phyloP scores from a whole-genome alignment of 164 flowering plant species.

The Malania oleifera region DNA sequence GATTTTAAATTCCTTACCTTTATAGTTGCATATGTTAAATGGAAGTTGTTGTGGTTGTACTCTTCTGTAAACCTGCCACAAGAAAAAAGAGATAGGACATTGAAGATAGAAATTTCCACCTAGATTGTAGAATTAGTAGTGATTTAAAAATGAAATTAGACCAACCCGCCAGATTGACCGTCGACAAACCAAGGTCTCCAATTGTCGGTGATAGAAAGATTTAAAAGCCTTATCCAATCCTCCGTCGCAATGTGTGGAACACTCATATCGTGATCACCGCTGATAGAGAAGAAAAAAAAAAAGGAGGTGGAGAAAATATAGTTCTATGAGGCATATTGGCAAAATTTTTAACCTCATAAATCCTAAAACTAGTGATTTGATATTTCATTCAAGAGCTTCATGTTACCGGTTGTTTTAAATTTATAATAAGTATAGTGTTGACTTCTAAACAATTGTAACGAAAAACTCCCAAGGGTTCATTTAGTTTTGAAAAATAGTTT shows the following conservation, averaged over 20 bases:
- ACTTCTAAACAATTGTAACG: too few relatives aligned
- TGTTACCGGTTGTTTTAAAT: too few relatives aligned
- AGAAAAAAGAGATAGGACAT: not conserved
- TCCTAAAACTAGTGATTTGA: too few relatives aligned
- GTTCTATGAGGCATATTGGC: too few relatives aligned
- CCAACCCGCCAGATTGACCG: slow-evolving; percentile 29
- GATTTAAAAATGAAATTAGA: not conserved
- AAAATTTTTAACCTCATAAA: too few relatives aligned
- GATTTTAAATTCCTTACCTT: too few relatives aligned
- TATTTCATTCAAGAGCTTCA: too few relatives aligned
- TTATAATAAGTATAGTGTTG: too few relatives aligned
- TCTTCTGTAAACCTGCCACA: slow-evolving; percentile 12
- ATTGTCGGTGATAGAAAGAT: not conserved
- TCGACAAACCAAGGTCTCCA: slow-evolving; percentile 33
- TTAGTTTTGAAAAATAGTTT: too few relatives aligned
- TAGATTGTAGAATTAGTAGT: too few relatives aligned
- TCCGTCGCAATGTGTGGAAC: slow-evolving; percentile 13
- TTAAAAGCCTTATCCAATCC: slow-evolving; percentile 19
- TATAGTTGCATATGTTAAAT: slow-evolving; percentile 17
- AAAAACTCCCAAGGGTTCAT: too few relatives aligned
- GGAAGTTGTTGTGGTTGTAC: not conserved
- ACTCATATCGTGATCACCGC: slow-evolving; percentile 27
- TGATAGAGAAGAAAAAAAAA: slow-evolving; percentile 2
- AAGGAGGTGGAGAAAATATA: too few relatives aligned
- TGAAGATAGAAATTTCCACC: not conserved